phyloP scores from a whole-genome alignment of 2,329 filamentous ascomycete genomes.

The Fusarium bulbicola region DNA sequence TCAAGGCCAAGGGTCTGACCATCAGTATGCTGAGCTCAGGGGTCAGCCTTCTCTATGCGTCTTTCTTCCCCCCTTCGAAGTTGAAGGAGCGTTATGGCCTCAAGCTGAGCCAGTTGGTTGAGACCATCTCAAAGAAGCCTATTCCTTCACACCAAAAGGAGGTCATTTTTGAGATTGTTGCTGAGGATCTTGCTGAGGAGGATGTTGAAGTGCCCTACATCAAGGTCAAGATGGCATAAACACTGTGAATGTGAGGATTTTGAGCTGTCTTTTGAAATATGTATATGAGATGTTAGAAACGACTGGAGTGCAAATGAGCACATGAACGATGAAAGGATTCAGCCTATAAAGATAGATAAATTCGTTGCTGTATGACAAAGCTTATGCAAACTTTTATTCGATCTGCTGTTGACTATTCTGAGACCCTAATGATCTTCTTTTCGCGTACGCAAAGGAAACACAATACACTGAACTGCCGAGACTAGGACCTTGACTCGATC shows the following conservation, averaged over 20 bases:
- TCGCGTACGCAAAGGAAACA: neutral
- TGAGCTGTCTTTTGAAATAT: slow-evolving; percentile 11
- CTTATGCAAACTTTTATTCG: neutral
- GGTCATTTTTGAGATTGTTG: slow-evolving; percentile 95
- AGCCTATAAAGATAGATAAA: slow-evolving; percentile 37
- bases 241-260: neutral
- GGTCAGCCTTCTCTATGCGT: slow-evolving; percentile 91
- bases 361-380: slow-evolving; percentile 1
- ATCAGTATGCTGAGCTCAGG: slow-evolving; percentile 98
- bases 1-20: slow-evolving; percentile 80
- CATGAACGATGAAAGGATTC: slow-evolving; percentile 20
- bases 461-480: neutral
- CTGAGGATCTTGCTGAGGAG: slow-evolving; percentile 86
- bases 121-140: slow-evolving; percentile 89
- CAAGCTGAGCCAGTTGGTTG: slow-evolving; percentile 89
- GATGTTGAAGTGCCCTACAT: slow-evolving; percentile 98
- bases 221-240: slow-evolving; percentile 75
- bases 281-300: slow-evolving; percentile 22
- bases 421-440: neutral
- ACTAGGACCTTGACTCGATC: neutral
- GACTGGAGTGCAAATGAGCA: slow-evolving; percentile 24
- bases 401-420: too few species aligned
- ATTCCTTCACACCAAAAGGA: slow-evolving; percentile 93
- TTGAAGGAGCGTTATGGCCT: slow-evolving; percentile 83
- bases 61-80: slow-evolving; percentile 84